These are phyloP conservation scores for Graphiopsis chlorocephala DNA, from an alignment of 2,329 filamentous ascomycete species.

Conservation along the genomic window DNA sequence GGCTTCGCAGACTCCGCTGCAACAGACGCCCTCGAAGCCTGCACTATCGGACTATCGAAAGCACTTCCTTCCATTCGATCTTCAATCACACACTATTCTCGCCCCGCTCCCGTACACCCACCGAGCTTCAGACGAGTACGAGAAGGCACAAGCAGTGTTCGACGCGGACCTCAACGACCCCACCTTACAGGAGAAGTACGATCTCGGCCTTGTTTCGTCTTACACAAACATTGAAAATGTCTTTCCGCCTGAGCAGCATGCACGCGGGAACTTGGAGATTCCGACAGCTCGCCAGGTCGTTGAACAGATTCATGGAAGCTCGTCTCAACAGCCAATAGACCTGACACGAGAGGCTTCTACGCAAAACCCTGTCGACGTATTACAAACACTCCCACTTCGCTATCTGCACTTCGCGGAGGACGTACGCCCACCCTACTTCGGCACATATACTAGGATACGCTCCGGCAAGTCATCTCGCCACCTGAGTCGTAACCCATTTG, in stretches of 20 bases:
- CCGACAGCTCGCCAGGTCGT: constrained; percentile 32
- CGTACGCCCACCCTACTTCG: constrained; percentile 66
- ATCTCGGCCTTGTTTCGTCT: constrained; percentile 27
- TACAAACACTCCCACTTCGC: constrained; percentile 58
- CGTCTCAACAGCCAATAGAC: constrained; percentile 41
- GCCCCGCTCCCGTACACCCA: constrained; percentile 48
- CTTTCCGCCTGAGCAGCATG: constrained; percentile 2
- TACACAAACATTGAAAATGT: constrained; percentile 19
- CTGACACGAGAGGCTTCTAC: constrained; percentile 36
- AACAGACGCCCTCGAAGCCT: constrained; percentile 23
- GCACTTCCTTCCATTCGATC: constrained; percentile 76
- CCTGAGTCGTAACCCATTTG: constrained; percentile 53
- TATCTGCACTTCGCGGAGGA: constrained; percentile 61
- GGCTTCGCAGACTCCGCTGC: not conserved
- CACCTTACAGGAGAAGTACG: constrained; percentile 30
- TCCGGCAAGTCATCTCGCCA: constrained; percentile 44
- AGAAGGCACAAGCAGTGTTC: constrained; percentile 27
- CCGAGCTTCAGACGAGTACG: not conserved
- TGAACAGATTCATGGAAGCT: constrained; percentile 44
- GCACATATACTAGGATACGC: constrained; percentile 65
- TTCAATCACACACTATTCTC: constrained; percentile 70
- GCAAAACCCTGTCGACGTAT: constrained; percentile 22
- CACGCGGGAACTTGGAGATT: not conserved
- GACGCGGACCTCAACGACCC: constrained; percentile 31
- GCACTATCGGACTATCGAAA: constrained; percentile 50